Base-by-base conservation (phyloP, 2,329 filamentous ascomycete genomes). In the Penicillium olsonii region DNA sequence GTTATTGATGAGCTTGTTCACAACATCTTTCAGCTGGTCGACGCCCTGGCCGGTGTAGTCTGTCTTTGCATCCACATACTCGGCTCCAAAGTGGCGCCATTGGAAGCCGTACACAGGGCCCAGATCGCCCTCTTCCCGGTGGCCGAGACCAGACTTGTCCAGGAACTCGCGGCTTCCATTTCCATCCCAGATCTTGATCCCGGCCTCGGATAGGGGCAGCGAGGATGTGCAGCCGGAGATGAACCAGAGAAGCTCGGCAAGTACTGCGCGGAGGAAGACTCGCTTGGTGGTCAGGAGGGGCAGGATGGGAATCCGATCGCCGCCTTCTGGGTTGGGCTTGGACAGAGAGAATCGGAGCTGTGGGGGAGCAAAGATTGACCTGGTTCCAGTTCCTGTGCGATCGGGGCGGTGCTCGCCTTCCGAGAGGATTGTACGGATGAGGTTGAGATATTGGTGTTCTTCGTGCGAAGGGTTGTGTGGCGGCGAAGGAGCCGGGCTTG, bases 61-160 rank as follows among this genome's bases (percentile, higher is more conserved):
- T 0, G 87, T 81, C 57, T 84, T 78, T 12, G 86, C 81, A 65
- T 92, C 87, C 15, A 85, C 77, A 69, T 99, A 99, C 54, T 90
- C 84, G 4, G 94, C 94, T 42, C 94, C 94, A 65, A 99, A 99
- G 73, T 97, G 92, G 3, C 94, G 88, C 94, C 94, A 99, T 74
- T 99, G 94, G 75, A 99, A 99, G 2, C 94, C 94, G 68, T 99
- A 99, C 0, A 97, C 92, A 24, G 94, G 94, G 0, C 94, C 94
- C 0, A 99, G 79, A 66, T 99, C 94, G 57, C 94, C 94, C 17
- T 86, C 88, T 44, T 84, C 89, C 52, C 92, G 89, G 67, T 96
- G 85, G 0, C 79, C 78, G 6, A 97, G 81, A 0, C 92, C 92
- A 1, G 94, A 82, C 55, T 79, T 85, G 75, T 99, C 92, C 31